These are phyloP conservation scores for Tolypocladium nubicola DNA, from an alignment of 2,329 filamentous ascomycete species.

Conservation along the genomic window DNA sequence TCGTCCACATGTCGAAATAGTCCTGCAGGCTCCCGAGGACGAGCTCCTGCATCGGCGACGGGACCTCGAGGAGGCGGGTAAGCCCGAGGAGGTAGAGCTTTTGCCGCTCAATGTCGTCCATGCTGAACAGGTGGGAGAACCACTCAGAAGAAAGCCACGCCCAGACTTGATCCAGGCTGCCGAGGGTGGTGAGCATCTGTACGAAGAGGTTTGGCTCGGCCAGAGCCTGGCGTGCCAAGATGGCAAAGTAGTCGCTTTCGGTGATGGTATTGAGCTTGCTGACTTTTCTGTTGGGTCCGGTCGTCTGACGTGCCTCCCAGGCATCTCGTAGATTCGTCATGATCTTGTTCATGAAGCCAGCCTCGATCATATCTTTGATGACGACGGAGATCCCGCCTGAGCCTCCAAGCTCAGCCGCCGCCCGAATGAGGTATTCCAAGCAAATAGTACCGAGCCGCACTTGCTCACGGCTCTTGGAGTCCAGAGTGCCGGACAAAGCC, in stretches of 20 bases:
- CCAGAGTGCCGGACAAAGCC: conserved; percentile 39
- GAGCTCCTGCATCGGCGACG: conserved; percentile 45
- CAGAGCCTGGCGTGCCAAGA: conserved; percentile 69
- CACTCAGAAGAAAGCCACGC: conserved; percentile 49
- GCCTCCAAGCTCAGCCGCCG: conserved; percentile 52
- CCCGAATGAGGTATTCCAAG: conserved; percentile 54
- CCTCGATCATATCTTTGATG: conserved; percentile 53
- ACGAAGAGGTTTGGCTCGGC: conserved; percentile 61
- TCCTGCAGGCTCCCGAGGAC: conserved; percentile 56
- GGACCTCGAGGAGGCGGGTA: conserved; percentile 59
- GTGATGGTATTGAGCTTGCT: conserved; percentile 63
- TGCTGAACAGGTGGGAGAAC: conserved; percentile 60
- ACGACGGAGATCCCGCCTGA: conserved; percentile 50
- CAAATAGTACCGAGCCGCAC: conserved; percentile 47
- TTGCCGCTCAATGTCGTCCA: conserved; percentile 52
- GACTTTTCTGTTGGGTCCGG: conserved; percentile 64
- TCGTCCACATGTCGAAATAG: conserved; percentile 67
- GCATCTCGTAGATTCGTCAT: conserved; percentile 57
- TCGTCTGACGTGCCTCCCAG: conserved; percentile 67
- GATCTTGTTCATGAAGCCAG: conserved; percentile 51
- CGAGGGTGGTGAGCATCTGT: conserved; percentile 39
- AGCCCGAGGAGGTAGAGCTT: conserved; percentile 67
- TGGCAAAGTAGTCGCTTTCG: conserved; percentile 75
- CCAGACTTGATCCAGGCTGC: conserved; percentile 41
- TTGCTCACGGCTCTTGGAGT: conserved; percentile 45